Evolutionary conservation across 2,329 filamentous ascomycete genomes (phyloP).

Genomic region (Knoxdaviesia proteae): DNA sequence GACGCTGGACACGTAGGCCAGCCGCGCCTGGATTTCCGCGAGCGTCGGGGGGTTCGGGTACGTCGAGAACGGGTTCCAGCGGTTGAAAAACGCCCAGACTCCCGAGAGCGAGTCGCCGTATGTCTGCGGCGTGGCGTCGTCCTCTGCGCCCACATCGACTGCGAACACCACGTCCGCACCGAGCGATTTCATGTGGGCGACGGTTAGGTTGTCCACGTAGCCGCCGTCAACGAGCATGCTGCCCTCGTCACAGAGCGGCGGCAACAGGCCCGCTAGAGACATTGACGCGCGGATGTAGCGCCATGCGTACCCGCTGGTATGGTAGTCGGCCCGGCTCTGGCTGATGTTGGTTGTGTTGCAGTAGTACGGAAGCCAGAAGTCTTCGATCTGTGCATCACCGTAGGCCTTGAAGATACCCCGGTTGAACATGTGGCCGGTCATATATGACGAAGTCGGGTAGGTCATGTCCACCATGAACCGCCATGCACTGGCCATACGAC

Average conservation of each 20-base stretch:
- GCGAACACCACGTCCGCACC: constrained; percentile 91
- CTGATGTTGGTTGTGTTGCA: constrained; percentile 99
- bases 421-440: constrained; percentile 96
- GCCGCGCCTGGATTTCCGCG: constrained; percentile 81
- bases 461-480: constrained; percentile 91
- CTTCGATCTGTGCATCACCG: constrained; percentile 89
- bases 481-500: constrained; percentile 98
- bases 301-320: constrained; percentile 95
- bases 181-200: constrained; percentile 88
- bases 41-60: constrained; percentile 84
- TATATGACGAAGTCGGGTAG: constrained; percentile 91
- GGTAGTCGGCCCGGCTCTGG: constrained; percentile 76
- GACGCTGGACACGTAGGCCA: constrained; percentile 88
- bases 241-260: constrained; percentile 88
- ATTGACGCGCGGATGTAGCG: constrained; percentile 91
- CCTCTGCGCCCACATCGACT: constrained; percentile 78
- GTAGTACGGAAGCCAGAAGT: constrained; percentile 97
- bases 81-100: constrained; percentile 83
- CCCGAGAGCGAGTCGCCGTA: constrained; percentile 92
- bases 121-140: constrained; percentile 76
- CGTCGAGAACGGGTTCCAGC: constrained; percentile 88
- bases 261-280: constrained; percentile 81
- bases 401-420: constrained; percentile 98
- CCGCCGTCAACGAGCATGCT: constrained; percentile 92
- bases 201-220: constrained; percentile 92